phyloP scores from a whole-genome alignment of 352 stramenopile genomes.

The Globisporangium cederbergense region DNA sequence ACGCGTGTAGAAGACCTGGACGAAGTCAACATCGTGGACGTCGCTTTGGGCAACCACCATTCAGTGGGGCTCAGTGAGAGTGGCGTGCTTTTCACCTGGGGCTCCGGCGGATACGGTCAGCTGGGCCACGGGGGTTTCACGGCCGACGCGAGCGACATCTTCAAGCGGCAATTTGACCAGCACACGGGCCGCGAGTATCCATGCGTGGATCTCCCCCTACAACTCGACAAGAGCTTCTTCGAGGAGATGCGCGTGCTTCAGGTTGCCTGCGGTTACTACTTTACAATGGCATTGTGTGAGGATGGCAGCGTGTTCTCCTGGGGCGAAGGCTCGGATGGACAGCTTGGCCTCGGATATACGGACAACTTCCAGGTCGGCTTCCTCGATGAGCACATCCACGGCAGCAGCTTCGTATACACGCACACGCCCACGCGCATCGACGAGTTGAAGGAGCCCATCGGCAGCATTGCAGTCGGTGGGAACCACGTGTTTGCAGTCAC shows the following conservation, averaged over 20 bases:
- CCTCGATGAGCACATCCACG: constrained; percentile 62
- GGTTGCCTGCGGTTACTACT: constrained; percentile 75
- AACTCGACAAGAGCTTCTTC: constrained; percentile 67
- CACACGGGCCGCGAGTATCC: constrained; percentile 67
- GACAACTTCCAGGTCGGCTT: constrained; percentile 68
- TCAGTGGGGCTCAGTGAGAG: constrained; percentile 58
- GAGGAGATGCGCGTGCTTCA: constrained; percentile 69
- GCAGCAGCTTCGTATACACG: constrained; percentile 77
- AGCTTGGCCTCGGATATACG: constrained; percentile 60
- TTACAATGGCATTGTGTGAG: constrained; percentile 62
- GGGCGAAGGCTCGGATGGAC: constrained; percentile 71
- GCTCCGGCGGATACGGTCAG: constrained; percentile 60
- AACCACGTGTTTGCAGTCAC: constrained; percentile 73
- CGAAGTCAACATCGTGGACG: constrained; percentile 41
- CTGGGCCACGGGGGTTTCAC: constrained; percentile 70
- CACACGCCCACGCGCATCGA: constrained; percentile 56
- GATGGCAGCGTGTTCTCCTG: constrained; percentile 71
- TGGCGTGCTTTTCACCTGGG: constrained; percentile 71
- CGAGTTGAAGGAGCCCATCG: constrained; percentile 53
- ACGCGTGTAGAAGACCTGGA: constrained; percentile 68
- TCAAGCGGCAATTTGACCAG: constrained; percentile 59
- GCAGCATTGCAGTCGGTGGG: constrained; percentile 45
- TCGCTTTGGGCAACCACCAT: constrained; percentile 56
- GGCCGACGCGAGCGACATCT: constrained; percentile 42
- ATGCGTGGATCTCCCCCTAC: constrained; percentile 60